Conservation (phyloP, 1,284 basidiomycete genomes). For the Puccinia hordei region DNA sequence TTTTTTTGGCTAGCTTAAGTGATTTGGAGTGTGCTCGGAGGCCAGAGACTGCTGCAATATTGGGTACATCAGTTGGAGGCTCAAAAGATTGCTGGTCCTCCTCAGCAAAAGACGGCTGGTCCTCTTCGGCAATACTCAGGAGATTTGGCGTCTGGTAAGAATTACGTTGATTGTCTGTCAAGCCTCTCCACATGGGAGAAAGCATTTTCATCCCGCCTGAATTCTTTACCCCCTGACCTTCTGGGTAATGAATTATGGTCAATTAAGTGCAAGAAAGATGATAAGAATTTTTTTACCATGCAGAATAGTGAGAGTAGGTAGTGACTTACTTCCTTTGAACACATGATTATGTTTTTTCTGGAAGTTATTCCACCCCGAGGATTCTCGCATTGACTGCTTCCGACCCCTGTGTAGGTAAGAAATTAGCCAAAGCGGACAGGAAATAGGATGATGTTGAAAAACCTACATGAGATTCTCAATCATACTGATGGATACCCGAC, state of each 20-base stretch:
- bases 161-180: not conserved
- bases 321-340: not conserved
- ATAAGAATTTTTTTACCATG: too few relatives aligned
- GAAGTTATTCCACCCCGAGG: not conserved
- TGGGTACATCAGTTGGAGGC: not conserved
- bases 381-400: not conserved
- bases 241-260: not conserved
- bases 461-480: slow-evolving; percentile 1
- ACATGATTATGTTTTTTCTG: not conserved
- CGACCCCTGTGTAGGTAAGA: slow-evolving; percentile 1
- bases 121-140: not conserved
- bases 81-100: too few relatives aligned
- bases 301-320: too few relatives aligned
- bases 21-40: slow-evolving; percentile 7
- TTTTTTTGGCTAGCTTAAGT: not conserved
- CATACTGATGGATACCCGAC: slow-evolving; percentile 11
- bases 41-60: not conserved
- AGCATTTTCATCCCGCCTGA: not conserved
- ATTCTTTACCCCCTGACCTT: not conserved
- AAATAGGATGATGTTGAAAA: not conserved
- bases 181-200: not conserved
- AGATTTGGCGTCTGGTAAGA: not conserved
- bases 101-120: not conserved
- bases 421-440: not conserved
- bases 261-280: not conserved